Base-by-base conservation (phyloP, 352 stramenopile species). In the Pseudoperonospora humuli region DNA sequence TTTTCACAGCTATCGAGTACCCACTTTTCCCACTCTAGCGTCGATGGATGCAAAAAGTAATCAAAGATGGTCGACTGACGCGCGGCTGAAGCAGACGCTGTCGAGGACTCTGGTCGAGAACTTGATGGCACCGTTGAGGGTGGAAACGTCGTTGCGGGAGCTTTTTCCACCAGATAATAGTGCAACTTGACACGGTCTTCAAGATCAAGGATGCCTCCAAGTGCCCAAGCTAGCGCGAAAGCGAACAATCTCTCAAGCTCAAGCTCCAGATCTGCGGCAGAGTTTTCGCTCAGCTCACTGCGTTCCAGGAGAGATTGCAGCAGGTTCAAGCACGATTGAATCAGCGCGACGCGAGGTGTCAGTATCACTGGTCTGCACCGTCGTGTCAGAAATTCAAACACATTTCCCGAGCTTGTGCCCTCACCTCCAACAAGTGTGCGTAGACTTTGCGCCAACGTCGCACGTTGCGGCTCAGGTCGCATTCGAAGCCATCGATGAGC, bases 21-120 rank as follows among this genome's bases (percentile, higher is more conserved):
- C 85, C 87, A 96, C 23, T 73, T 74, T 46, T 95, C 84, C 87
- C 87, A 96, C 32, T 95, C 84, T 17, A 95, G 77, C 9, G 84
- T 95, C 39, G 85, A 85, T 5, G 70, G 53, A 51, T 96, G 88
- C 11, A 96, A 66, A 20, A 83, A 88, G 50, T 89, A 94, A 32
- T 98, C 91, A 40, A 96, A 98, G 25, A 97, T 78, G 14, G 85
- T 96, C 38, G 43, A 24, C n/a, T n/a, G n/a, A n/a, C n/a, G n/a
- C n/a, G n/a, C n/a, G n/a, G n/a, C n/a, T n/a, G n/a, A n/a, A n/a
- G n/a, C n/a, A n/a, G n/a, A n/a, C n/a, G n/a, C n/a, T n/a, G n/a
- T n/a, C n/a, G n/a, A n/a, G n/a, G n/a, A n/a, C n/a, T n/a, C n/a
- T n/a, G n/a, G n/a, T n/a, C n/a, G n/a, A n/a, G n/a, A n/a, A n/a